Evolutionary conservation across 1,284 basidiomycete species (phyloP).

Genomic region (Boletus putidus): DNA sequence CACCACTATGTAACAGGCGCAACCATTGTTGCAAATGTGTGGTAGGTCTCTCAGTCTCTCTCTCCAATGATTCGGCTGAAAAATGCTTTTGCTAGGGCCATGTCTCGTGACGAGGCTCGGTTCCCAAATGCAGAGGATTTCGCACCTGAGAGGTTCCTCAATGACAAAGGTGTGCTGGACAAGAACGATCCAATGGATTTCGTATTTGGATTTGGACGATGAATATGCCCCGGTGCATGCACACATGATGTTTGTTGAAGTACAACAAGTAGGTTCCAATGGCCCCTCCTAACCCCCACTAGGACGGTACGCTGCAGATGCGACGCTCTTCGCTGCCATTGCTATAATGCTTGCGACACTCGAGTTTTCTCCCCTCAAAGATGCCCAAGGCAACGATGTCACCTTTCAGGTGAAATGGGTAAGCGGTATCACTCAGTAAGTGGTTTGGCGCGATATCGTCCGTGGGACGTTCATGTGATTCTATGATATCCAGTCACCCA

Average conservation of each 20-base stretch:
- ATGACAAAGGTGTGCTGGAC: constrained; percentile 15
- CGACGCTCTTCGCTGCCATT: not conserved
- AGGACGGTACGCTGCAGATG: not conserved
- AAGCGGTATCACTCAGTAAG: not conserved
- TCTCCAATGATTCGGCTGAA: not conserved
- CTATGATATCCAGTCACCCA: not conserved
- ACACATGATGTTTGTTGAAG: too few relatives aligned
- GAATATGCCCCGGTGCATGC: constrained; percentile 18
- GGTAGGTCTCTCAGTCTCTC: constrained; percentile 2
- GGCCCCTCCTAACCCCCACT: not conserved
- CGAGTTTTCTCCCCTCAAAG: not conserved
- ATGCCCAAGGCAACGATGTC: not conserved
- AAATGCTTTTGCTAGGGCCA: constrained; percentile 14
- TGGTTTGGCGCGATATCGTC: too few relatives aligned
- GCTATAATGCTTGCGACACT: not conserved
- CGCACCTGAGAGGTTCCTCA: constrained; percentile 20
- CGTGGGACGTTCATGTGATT: not conserved
- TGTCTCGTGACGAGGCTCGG: constrained; percentile 22
- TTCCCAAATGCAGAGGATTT: constrained; percentile 25
- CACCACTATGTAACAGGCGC: constrained; percentile 3
- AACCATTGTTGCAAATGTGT: constrained; percentile 23
- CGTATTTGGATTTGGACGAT: constrained; percentile 28
- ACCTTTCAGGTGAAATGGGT: not conserved
- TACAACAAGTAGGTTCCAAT: too few relatives aligned
- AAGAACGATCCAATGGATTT: constrained; percentile 18